A percentile compares a stretch with the other conserved stretches of the same genome.
These are phyloP conservation scores for Asterionellopsis glacialis DNA, from an alignment of 108 stramenopile genomes.

Conservation along the genomic window DNA sequence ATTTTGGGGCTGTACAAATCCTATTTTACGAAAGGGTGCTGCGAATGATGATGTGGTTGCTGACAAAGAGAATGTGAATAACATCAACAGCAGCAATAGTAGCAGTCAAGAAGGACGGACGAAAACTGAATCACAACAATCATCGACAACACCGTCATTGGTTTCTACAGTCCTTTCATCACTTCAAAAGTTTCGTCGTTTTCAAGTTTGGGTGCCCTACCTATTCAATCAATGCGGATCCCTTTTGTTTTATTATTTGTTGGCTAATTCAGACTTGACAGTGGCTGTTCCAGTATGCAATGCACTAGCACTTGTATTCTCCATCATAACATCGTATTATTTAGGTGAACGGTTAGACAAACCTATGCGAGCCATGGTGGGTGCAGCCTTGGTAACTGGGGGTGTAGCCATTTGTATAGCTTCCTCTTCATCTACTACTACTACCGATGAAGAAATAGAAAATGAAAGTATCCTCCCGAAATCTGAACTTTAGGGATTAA, in stretches of 20 bases:
- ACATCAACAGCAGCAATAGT: no score
- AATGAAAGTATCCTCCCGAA: no score
- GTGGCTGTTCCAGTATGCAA: constrained; percentile 78
- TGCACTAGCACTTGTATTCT: constrained; percentile 76
- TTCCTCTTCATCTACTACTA: no score
- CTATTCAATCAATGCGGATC: constrained; percentile 76
- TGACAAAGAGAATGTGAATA: constrained; percentile 6
- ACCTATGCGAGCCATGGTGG: constrained; percentile 49
- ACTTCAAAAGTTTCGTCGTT: constrained; percentile 30
- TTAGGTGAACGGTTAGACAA: constrained; percentile 70
- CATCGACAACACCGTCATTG: not conserved
- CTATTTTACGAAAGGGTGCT: constrained; percentile 66
- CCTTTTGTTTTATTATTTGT: constrained; percentile 63
- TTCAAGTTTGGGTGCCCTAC: constrained; percentile 73
- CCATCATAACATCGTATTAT: constrained; percentile 47
- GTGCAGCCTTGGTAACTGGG: constrained; percentile 43
- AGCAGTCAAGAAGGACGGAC: not conserved
- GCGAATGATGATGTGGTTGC: constrained; percentile 14
- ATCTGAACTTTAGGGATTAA: no score
- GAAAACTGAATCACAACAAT: not conserved
- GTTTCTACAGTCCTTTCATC: constrained; percentile 17
- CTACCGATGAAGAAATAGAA: no score
- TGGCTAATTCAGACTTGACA: constrained; percentile 67
- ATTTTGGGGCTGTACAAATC: constrained; percentile 88
- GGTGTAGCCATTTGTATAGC: constrained; percentile 69